Evolutionary conservation across 2,329 filamentous ascomycete species (phyloP), one percentile per base, ranked within the genome.

Genomic region (Periglandula ipomoeae): DNA sequence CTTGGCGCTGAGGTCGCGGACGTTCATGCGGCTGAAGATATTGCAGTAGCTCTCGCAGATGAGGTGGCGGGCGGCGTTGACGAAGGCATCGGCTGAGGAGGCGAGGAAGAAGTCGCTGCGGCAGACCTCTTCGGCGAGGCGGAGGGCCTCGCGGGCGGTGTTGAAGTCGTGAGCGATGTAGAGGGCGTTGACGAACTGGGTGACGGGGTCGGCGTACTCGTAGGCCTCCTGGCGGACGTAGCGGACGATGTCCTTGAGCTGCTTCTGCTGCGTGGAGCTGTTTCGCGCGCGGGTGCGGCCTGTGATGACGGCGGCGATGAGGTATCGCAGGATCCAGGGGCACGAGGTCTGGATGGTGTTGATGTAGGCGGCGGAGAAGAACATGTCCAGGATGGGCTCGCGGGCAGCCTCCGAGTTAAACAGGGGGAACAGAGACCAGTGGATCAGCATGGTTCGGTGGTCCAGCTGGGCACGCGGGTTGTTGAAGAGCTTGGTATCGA

Each of bases 31-130:
- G 66, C 95, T 89, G 70, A 97, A 94, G 67, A 98, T 98, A 81
- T 97, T 97, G 87, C 93, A 98, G 79, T 98, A 98, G 68, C 84
- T 89, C 76, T 98, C 93, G 48, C 91, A 97, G 68, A 98, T 97
- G 52, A 98, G 77, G 75, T 98, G 93, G 63, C 93, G 81, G 35
- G 93, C 93, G 44, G 89, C 85, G 64, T 97, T 91, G 55, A 98
- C 88, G 65, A 98, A 98, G 38, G 82, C 76, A 60, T 97, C 91
- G 30, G 87, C 83, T 3, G 87, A 81, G 19, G 82, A 84, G 49
- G 86, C 81, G 50, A 98, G 79, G 85, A 98, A 98, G 78, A 98
- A 97, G 71, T 98, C 93, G 61, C 82, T 81, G 60, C 87, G 86
- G 60, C 96, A 79, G 55, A 98, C 89, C 68, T 93, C 84, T 71